A percentile compares a stretch with the other conserved stretches of the same genome.
Evolutionary conservation across 2,329 filamentous ascomycete species (phyloP).

Genomic region (Claviceps citrina): DNA sequence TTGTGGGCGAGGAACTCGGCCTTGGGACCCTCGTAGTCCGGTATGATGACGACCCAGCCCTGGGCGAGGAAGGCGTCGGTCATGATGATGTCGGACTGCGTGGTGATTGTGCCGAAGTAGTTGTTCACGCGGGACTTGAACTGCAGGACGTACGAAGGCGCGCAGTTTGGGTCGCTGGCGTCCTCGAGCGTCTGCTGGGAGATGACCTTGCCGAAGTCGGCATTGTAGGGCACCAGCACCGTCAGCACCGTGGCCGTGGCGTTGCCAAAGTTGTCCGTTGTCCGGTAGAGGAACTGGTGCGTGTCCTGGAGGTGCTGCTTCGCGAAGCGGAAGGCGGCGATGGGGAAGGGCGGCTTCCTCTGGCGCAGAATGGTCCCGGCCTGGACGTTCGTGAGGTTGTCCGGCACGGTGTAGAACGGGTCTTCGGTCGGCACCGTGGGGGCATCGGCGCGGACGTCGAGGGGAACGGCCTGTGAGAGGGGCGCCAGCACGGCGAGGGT

Average conservation of each 20-base stretch:
- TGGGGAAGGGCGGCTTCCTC: conserved; percentile 5
- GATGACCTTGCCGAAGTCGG: conserved; percentile 17
- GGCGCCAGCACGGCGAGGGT: background rate
- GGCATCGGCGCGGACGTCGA: background rate
- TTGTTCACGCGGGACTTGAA: conserved; percentile 11
- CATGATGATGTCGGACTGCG: conserved; percentile 11
- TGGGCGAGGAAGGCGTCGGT: conserved; percentile 18
- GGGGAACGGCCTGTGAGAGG: background rate
- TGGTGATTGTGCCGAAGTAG: conserved; percentile 20
- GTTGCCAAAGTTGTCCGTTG: conserved; percentile 19
- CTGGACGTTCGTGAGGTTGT: background rate
- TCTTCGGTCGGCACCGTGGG: conserved; percentile 2
- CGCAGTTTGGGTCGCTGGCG: conserved; percentile 21
- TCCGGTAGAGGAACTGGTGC: conserved; percentile 25
- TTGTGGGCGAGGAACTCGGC: conserved; percentile 26
- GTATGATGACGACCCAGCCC: conserved; percentile 35
- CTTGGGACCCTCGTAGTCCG: conserved; percentile 30
- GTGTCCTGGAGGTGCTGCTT: conserved; percentile 7
- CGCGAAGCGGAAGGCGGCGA: conserved; percentile 9
- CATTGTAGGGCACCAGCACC: conserved; percentile 21
- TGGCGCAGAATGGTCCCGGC: conserved; percentile 8
- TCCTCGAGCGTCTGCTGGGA: conserved; percentile 29
- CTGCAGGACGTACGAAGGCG: conserved; percentile 13
- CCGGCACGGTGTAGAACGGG: conserved; percentile 9
- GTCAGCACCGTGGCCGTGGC: conserved; percentile 23